Evolutionary conservation across 257 asterid genomes (phyloP).

Genomic region (Nyctanthes arbortristis): DNA sequence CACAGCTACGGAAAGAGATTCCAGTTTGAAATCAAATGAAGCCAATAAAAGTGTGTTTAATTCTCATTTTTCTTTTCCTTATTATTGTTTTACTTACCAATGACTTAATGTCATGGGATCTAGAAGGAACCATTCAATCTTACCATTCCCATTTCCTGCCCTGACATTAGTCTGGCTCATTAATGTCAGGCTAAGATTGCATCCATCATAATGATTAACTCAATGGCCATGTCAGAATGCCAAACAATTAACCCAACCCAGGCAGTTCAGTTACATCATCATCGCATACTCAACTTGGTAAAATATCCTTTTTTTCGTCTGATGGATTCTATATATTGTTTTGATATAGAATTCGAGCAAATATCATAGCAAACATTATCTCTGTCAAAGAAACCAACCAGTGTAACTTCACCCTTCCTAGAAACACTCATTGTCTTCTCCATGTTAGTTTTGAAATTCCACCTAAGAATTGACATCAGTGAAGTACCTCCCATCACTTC

Average conservation of each 20-base stretch:
- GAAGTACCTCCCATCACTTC: conserved; percentile 62
- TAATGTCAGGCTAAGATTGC: background rate
- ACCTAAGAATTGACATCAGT: conserved; percentile 65
- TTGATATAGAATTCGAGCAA: conserved; percentile 21
- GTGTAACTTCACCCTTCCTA: conserved; percentile 63
- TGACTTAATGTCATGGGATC: no score
- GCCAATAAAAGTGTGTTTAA: no score
- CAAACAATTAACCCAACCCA: background rate
- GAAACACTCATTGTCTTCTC: conserved; percentile 80
- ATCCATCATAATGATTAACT: background rate
- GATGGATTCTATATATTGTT: conserved; percentile 17
- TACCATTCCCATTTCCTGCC: background rate
- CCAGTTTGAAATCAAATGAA: background rate
- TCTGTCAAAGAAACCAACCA: conserved; percentile 56
- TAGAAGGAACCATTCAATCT: background rate
- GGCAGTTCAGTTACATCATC: background rate
- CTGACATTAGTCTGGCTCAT: background rate
- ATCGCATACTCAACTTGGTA: background rate
- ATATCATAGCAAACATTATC: conserved; percentile 14
- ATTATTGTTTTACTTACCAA: no score
- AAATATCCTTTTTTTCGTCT: conserved; percentile 13
- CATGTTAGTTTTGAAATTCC: conserved; percentile 84
- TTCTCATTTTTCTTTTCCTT: no score
- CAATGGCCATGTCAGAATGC: background rate
- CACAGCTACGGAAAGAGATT: conserved; percentile 8